These are phyloP conservation scores for Claviceps arundinis DNA, from an alignment of 2,329 filamentous ascomycete genomes.

Conservation along the genomic window DNA sequence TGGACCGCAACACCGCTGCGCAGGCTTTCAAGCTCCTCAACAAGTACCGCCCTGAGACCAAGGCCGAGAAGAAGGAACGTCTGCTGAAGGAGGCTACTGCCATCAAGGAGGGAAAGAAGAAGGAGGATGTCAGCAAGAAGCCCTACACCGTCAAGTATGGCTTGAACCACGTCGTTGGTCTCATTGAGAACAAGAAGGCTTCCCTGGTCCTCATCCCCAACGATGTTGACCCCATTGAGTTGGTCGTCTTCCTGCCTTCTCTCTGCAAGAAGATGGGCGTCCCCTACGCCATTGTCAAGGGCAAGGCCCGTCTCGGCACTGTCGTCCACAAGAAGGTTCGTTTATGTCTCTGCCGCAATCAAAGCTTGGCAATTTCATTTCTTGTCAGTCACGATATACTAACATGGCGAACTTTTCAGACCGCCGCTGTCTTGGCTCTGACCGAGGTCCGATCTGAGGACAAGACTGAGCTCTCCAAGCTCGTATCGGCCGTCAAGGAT, in stretches of 20 bases:
- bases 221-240: constrained; percentile 98
- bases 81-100: constrained; percentile 96
- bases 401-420: constrained; percentile 36
- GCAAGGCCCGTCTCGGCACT: constrained; percentile 96
- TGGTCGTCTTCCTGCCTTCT: constrained; percentile 97
- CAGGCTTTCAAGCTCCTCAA: constrained; percentile 98
- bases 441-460: constrained; percentile 97
- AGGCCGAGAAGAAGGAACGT: constrained; percentile 99
- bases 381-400: not conserved
- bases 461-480: constrained; percentile 96
- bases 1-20: constrained; percentile 91
- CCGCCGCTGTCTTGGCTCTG: constrained; percentile 85
- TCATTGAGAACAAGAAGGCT: constrained; percentile 99
- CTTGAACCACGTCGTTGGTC: constrained; percentile 96
- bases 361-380: not conserved
- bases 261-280: constrained; percentile 99
- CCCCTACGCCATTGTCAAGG: constrained; percentile 98
- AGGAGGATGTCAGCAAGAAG: constrained; percentile 99
- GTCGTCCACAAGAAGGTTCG: constrained; percentile 98
- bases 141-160: constrained; percentile 99
- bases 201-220: constrained; percentile 96
- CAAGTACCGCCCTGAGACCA: constrained; percentile 99
- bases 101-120: constrained; percentile 98
- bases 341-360: not conserved
- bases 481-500: constrained; percentile 92